Evolutionary conservation across 2,329 filamentous ascomycete species (phyloP), one percentile per base, ranked within the genome.

Genomic region (Aspergillus quadricinctus): DNA sequence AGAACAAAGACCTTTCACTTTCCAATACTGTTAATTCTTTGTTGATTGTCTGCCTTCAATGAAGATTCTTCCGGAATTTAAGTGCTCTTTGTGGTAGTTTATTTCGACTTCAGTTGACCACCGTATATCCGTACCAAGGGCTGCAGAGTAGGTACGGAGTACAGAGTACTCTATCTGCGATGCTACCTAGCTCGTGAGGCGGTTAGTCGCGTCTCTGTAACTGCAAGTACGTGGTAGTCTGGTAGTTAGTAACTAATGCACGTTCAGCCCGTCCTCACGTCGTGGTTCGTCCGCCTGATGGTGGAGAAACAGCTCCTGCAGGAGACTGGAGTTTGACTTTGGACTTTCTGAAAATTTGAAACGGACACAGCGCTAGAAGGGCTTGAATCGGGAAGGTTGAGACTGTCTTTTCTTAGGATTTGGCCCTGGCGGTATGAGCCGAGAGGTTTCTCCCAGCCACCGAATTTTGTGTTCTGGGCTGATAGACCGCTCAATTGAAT

Each of bases 251-350:
- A 43, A 55, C 61, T 64, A 62, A 64, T 64, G 63, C 63, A 64
- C 28, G 61, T 56, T 60, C 57, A 60, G 57, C 54, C 58, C 60
- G 50, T 57, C 50, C 50, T 27, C 43, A 25, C 43, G 11, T 25
- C 43, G 21, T 55, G 57, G 57, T 61, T 61, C 55, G 55, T 57
- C 49, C 40, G 43, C 49, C 49, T 53, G 52, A 46, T 41, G 48
- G 60, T 62, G 61, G 58, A 59, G 60, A 55, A 57, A 43, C 37
- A 55, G 51, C 54, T 60, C 55, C 57, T 65, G 61, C 59, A 59
- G 48, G 57, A 57, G 59, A 57, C 57, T 59, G 61, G 60, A 58
- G 54, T 57, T 57, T 40, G 55, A 55, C 46, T 53, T 57, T 56
- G 41, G 7, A 37, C 6, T 17, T 17, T 17, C 5, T 17, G 14